These are phyloP conservation scores for Cryphonectria nitschkei DNA, from an alignment of 2,329 filamentous ascomycete genomes.

Conservation along the genomic window DNA sequence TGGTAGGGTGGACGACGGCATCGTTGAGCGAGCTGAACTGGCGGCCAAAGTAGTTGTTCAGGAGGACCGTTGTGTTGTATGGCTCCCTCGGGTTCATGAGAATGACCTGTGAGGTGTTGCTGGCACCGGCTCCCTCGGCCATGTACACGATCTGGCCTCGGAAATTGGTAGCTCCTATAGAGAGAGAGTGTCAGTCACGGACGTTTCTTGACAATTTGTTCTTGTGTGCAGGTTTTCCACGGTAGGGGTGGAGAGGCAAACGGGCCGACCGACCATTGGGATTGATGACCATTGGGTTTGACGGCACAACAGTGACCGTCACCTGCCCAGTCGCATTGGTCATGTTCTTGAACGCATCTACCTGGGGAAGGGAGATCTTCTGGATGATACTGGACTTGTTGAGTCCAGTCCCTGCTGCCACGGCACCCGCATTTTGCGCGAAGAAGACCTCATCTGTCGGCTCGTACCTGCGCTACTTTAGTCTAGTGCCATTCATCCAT, in stretches of 20 bases:
- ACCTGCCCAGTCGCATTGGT: constrained; percentile 46
- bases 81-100: constrained; percentile 50
- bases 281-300: constrained; percentile 50
- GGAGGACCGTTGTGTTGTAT: constrained; percentile 56
- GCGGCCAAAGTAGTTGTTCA: constrained; percentile 64
- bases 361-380: constrained; percentile 52
- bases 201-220: background rate
- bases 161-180: constrained; percentile 54
- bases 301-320: constrained; percentile 46
- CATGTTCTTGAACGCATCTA: constrained; percentile 43
- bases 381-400: constrained; percentile 55
- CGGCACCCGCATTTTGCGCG: constrained; percentile 54
- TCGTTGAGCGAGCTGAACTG: constrained; percentile 66
- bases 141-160: constrained; percentile 53
- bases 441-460: constrained; percentile 59
- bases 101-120: constrained; percentile 44
- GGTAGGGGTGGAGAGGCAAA: background rate
- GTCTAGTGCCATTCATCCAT: background rate
- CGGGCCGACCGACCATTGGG: constrained; percentile 51
- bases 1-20: constrained; percentile 54
- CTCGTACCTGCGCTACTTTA: constrained; percentile 37
- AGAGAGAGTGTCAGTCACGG: background rate
- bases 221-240: background rate
- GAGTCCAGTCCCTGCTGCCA: constrained; percentile 52
- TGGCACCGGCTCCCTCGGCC: constrained; percentile 53